Evolutionary conservation across 768 basidiomycete genomes (phyloP).

Genomic region (Crepidotus variabilis): DNA sequence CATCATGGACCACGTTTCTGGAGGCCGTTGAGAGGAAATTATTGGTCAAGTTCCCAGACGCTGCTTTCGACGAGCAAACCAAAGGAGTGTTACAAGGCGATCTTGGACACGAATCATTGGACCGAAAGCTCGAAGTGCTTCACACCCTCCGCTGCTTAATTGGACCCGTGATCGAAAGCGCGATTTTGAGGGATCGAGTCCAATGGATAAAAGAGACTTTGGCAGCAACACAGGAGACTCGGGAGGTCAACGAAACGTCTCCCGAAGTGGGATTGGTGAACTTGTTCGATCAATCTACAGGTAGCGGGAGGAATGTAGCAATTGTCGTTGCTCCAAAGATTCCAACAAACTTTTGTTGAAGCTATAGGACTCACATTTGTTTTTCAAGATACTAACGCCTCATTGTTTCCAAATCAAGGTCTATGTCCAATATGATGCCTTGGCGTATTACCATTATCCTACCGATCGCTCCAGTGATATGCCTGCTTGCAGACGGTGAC

Average conservation of each 20-base stretch:
- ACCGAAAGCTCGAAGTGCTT: conserved; percentile 48
- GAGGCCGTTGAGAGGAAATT: conserved; percentile 20
- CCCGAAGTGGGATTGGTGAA: conserved; percentile 47
- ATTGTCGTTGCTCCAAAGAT: conserved; percentile 43
- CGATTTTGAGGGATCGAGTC: conserved; percentile 60
- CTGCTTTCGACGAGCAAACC: conserved; percentile 1
- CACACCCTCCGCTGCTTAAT: conserved; percentile 66
- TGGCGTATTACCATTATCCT: too few species aligned
- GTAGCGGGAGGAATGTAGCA: conserved; percentile 71
- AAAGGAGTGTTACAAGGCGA: conserved; percentile 8
- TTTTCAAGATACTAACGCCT: too few species aligned
- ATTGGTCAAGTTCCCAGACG: conserved; percentile 15
- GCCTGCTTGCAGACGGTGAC: too few species aligned
- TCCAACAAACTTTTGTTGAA: not conserved
- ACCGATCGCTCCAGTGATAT: too few species aligned
- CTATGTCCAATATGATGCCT: too few species aligned
- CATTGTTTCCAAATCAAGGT: too few species aligned
- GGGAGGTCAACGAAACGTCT: not conserved
- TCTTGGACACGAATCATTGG: conserved; percentile 10
- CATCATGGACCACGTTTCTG: conserved; percentile 47
- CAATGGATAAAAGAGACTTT: conserved; percentile 50
- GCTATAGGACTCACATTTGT: too few species aligned
- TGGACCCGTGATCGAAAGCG: conserved; percentile 64
- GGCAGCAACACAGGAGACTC: conserved; percentile 3
- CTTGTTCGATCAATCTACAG: conserved; percentile 68